Base-by-base conservation (phyloP, 352 stramenopile species). In the Globisporangium sylvaticum region DNA sequence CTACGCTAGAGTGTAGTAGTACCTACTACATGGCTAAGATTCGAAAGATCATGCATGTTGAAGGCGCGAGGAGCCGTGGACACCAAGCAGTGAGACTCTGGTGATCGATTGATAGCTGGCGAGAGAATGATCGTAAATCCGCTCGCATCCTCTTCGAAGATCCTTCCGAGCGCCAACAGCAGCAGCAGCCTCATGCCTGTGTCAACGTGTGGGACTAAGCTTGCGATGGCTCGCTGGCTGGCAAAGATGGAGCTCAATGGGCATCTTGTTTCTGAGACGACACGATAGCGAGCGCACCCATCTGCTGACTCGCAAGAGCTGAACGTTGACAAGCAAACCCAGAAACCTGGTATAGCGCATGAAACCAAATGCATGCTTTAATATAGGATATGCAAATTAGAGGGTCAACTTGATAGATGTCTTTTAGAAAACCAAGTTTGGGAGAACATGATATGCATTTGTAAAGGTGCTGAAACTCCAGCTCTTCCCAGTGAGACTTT, bases 241-340 rank as follows among this genome's bases (percentile, higher is more conserved):
- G 37, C 12, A 44, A 44, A 44, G 37, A 44, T 20, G 18, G 24
- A 52, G 57, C 34, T 63, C 57, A 48, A 50, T 42, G 34, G 34
- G 24, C 10, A 59, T 44, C 53, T 59, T 54, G 14, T 54, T 60
- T 60, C 54, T 60, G 54, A 60, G 54, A 46, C 29, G 54, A 10
- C 32, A 25, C 31, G 59, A 65, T 65, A 29, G 59, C 44, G n/a
- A 65, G 24, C 6, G 59, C 59, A 65, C 59, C 59, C 59, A 65
- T 65, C 42, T 65, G 59, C 39, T 57, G 27, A 32, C 20, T 58
- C 27, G 57, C 37, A 37, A 12, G 44, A 14, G 46, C 46, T 58
- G 53, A 31, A 58, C 25, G 2, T 53, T 39, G 53, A 58, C 10
- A 22, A 9, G 54, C 32, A 62, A 52, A 34, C 15, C 32, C 34